These are phyloP conservation scores for Aulographum hederae DNA, from an alignment of 2,329 filamentous ascomycete species.

Conservation along the genomic window DNA sequence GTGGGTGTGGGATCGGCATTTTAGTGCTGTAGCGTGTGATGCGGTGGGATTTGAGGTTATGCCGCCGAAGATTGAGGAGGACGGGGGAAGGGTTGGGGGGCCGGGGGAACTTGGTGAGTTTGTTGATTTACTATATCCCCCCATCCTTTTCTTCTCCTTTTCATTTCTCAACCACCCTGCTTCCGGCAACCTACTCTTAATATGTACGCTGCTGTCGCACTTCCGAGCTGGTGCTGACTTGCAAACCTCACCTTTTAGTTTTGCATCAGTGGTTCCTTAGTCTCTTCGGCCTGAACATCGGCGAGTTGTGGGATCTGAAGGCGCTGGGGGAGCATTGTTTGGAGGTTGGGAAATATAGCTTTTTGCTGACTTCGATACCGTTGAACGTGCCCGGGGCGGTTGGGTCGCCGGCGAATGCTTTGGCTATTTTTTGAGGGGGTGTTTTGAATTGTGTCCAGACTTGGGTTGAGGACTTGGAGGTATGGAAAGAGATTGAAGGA, in stretches of 20 bases:
- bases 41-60: conserved; percentile 15
- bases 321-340: conserved; percentile 19
- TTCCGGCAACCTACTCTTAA: too few species aligned
- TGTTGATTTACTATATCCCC: too few species aligned
- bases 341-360: conserved; percentile 20
- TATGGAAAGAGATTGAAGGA: too few species aligned
- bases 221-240: not conserved
- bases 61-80: conserved; percentile 10
- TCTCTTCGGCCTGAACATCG: conserved; percentile 25
- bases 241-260: conserved; percentile 3
- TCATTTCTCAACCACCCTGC: too few species aligned
- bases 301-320: conserved; percentile 27
- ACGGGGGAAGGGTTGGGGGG: conserved; percentile 3
- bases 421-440: conserved; percentile 14
- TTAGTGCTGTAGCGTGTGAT: conserved; percentile 17
- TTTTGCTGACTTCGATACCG: conserved; percentile 25
- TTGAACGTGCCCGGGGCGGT: conserved; percentile 23
- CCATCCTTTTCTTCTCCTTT: too few species aligned
- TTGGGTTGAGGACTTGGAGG: too few species aligned
- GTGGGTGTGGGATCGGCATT: conserved; percentile 12
- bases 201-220: too few species aligned
- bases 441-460: too few species aligned
- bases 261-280: conserved; percentile 23
- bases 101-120: not conserved
- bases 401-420: conserved; percentile 15